Evolutionary conservation across 1,284 basidiomycete genomes (phyloP), one percentile per base, ranked within the genome.

Genomic region (Cutaneotrichosporon mucoides): DNA sequence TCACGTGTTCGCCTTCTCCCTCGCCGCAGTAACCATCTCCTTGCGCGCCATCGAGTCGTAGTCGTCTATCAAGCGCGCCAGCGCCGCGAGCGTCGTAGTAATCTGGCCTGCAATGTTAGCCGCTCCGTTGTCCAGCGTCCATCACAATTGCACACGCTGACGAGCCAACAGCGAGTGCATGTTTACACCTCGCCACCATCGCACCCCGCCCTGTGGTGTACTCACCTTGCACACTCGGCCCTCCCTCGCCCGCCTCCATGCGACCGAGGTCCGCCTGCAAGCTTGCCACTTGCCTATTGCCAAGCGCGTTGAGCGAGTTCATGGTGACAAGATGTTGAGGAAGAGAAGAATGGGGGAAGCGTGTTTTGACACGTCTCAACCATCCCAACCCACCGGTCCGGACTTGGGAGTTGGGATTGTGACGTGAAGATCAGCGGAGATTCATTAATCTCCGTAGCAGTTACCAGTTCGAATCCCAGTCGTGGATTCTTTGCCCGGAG

Each of bases 31-130:
- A 55, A 95, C 89, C 71, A 96, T 91, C 76, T 97, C 93, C 65
- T 92, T 84, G 79, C 88, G 89, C 0, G 90, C 90, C 90, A 97
- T 92, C 10, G 89, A 88, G 71, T 96, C 93, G 72, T 95, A 97
- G 72, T 98, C 94, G 68, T 96, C 92, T 64, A 96, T 86, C 57
- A 94, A 91, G 57, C 93, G 82, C 57, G 90, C 86, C 82, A 97
- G 87, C 2, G 91, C 92, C n/a, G 90, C 85, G 15, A 98, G 81
- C 12, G 91, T 92, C 34, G 93, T 92, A 40, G 90, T 90, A 79
- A 97, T 92, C 83, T 96, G 93, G 76, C 92, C 92, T 95, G 63
- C 60, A 57, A 24, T n/a, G 24, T 49, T 57, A n/a, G 38, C 15
- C 44, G 24, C 24, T 24, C 24, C 24, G 24, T 24, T 24, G 24